Evolutionary conservation across 2,329 filamentous ascomycete species (phyloP), one percentile per base, ranked within the genome.

Genomic region (Colletotrichum liaoningense): DNA sequence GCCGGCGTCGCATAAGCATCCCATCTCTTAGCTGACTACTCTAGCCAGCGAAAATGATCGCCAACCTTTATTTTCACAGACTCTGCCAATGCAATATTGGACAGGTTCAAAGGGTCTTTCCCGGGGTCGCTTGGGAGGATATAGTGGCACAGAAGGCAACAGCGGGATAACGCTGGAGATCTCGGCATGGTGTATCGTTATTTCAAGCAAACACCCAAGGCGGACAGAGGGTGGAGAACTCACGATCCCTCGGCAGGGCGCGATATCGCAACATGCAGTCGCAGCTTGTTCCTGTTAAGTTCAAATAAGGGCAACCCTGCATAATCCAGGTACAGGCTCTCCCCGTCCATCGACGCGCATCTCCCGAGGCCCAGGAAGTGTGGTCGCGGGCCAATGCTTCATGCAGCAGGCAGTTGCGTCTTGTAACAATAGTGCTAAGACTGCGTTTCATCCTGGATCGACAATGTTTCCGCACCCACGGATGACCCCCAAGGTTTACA

Each of bases 1-100:
- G 71, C 71, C 71, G 71, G 63, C 67, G 71, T 73, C 71, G 67
- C 71, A 73, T 56, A 63, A 70, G 42, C 71, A 73, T 70, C 71
- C 71, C 60, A 62, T 42, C 67, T 73, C 56, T 58, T 35, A 63
- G 56, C 30, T n/a, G 30, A 35, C 9, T 16, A 14, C 28, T 54
- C 11, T 16, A 24, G 14, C 33, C 26, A 33, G 54, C 35, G 6
- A 49, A 19, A 24, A 11, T 14, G 38, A 49, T 46, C 19, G 7
- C 19, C 63, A 67, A 67, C 33, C 35, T 67, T 67, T 59, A 33
- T 67, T 46, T 49, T 14, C 57, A 58, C 54, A 58, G 6, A 54
- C 35, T 59, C 57, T 55, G 63, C 54, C 63, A 58, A 59, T 54
- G 52, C 8, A 57, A 14, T 55, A 33, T 49, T 14, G 33, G 38